Conservation (phyloP, 1,284 basidiomycete genomes). For the Gastroboletus turbinatus region DNA sequence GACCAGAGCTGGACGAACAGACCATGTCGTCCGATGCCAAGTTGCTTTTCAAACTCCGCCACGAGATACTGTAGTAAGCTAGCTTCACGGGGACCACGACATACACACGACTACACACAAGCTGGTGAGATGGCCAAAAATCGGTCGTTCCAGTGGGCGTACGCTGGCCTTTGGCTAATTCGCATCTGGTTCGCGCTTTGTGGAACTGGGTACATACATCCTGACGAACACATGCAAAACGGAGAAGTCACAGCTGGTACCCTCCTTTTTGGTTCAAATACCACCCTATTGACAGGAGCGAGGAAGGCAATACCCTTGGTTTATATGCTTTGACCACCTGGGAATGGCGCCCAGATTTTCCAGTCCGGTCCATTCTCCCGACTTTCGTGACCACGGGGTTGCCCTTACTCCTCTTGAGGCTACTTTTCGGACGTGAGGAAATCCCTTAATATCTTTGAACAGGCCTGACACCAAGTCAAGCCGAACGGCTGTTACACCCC, state of each 20-base stretch:
- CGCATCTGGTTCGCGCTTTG: constrained; percentile 36
- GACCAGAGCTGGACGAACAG: constrained; percentile 16
- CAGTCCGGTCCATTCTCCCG: constrained; percentile 39
- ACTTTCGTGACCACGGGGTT: constrained; percentile 37
- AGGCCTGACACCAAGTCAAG: constrained; percentile 18
- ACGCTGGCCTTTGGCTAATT: constrained; percentile 28
- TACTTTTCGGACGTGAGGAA: constrained; percentile 27
- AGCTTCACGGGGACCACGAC: neutral
- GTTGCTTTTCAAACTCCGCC: constrained; percentile 31
- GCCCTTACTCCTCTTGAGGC: constrained; percentile 27
- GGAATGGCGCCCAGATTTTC: constrained; percentile 39
- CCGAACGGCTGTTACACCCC: constrained; percentile 14
- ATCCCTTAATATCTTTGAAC: neutral
- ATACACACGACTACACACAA: neutral
- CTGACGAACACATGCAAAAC: constrained; percentile 45
- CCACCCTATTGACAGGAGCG: constrained; percentile 8
- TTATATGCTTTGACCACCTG: constrained; percentile 34
- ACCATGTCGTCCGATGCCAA: constrained; percentile 26
- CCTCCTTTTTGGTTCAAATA: neutral
- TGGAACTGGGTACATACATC: constrained; percentile 42
- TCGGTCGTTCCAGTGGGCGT: constrained; percentile 18
- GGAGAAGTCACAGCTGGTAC: constrained; percentile 41
- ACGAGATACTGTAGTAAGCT: neutral
- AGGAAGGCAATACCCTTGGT: constrained; percentile 32
- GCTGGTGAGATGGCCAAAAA: constrained; percentile 5